Conservation (phyloP, 2,329 filamentous ascomycete species). For the Colletotrichum agaves region DNA sequence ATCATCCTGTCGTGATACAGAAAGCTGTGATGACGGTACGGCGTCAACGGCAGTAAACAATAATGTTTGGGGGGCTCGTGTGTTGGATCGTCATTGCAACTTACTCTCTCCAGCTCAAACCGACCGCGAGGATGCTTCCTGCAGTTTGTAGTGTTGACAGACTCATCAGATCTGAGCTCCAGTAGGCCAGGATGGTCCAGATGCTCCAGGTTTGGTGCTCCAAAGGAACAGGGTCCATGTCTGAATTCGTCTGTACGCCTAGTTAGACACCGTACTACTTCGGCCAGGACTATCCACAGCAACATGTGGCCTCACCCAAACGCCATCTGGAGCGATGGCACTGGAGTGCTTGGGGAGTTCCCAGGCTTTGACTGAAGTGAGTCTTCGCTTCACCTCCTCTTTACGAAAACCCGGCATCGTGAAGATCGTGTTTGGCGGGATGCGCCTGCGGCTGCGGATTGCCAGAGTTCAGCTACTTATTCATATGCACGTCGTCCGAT, state of each 20-base stretch:
- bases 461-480: not conserved
- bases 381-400: conserved; percentile 48
- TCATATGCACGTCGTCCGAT: conserved; percentile 1
- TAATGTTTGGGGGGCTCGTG: too few relatives aligned
- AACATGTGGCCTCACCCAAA: conserved; percentile 47
- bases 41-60: too few relatives aligned
- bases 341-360: conserved; percentile 59
- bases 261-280: not conserved
- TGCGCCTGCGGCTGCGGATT: not conserved
- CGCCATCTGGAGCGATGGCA: conserved; percentile 56
- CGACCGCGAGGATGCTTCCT: conserved; percentile 48
- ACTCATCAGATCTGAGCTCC: conserved; percentile 50
- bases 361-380: conserved; percentile 56
- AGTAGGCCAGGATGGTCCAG: conserved; percentile 50
- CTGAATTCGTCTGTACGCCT: conserved; percentile 24
- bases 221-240: conserved; percentile 33
- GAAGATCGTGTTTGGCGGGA: not conserved
- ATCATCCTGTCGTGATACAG: not conserved
- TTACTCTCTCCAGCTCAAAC: conserved; percentile 45
- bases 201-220: conserved; percentile 47
- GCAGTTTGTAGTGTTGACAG: conserved; percentile 49
- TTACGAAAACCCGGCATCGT: conserved; percentile 41
- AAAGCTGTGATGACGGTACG: too few relatives aligned
- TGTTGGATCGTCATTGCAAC: not conserved
- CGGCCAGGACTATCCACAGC: not conserved